Conservation (phyloP, 768 basidiomycete genomes). For the Phlebiopsis flavidoalba region DNA sequence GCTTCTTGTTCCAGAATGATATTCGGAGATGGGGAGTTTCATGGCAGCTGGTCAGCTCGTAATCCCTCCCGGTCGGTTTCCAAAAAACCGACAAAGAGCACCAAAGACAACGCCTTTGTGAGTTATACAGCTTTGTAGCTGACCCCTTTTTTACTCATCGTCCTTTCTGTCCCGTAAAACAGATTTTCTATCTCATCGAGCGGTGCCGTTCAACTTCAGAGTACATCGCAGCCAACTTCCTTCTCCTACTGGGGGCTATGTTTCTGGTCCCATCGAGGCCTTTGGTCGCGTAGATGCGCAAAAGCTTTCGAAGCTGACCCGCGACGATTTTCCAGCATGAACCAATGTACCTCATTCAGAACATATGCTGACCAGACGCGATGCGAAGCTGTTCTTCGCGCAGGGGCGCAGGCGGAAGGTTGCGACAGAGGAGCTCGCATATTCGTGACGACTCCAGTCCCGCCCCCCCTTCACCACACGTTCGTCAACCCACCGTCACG, state of each 20-base stretch:
- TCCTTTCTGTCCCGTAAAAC: not conserved
- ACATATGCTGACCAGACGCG: constrained; percentile 75
- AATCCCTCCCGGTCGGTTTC: constrained; percentile 72
- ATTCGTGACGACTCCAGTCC: not conserved
- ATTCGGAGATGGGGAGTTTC: constrained; percentile 86
- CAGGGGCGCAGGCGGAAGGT: constrained; percentile 72
- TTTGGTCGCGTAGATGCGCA: constrained; percentile 21
- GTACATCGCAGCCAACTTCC: constrained; percentile 75
- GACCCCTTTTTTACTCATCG: constrained; percentile 17
- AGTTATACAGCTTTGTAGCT: constrained; percentile 24
- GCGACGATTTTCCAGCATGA: constrained; percentile 54
- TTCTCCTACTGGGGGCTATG: constrained; percentile 79
- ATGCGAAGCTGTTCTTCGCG: constrained; percentile 85
- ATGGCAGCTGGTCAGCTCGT: constrained; percentile 86
- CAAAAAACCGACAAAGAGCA: constrained; percentile 83
- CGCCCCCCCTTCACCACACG: constrained; percentile 1
- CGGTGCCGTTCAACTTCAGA: constrained; percentile 84
- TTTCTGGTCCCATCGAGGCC: constrained; percentile 92
- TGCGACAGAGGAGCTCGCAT: not conserved
- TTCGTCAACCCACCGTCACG: not conserved
- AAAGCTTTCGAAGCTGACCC: not conserved
- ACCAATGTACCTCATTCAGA: constrained; percentile 87
- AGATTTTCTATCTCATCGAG: constrained; percentile 80
- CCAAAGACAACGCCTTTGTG: constrained; percentile 93
- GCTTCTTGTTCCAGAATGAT: constrained; percentile 90